Evolutionary conservation across 2,329 filamentous ascomycete genomes (phyloP).

Genomic region (Septoria linicola): DNA sequence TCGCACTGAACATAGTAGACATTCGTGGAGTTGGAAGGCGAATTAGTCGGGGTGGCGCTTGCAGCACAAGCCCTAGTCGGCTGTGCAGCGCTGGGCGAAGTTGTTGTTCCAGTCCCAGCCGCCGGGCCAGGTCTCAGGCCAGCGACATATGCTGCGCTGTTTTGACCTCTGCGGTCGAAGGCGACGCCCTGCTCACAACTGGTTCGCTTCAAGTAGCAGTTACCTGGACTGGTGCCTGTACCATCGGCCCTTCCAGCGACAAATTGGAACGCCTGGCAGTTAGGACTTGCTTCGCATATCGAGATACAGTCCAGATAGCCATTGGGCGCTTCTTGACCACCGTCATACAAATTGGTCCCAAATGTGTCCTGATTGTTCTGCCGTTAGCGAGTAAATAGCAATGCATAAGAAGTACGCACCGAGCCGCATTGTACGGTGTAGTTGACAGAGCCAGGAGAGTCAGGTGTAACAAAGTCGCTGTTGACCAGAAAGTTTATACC

Average conservation of each 20-base stretch:
- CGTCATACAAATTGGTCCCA: not conserved
- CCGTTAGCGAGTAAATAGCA: not conserved
- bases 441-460: not conserved
- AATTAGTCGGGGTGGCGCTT: not conserved
- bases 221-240: not conserved
- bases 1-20: conserved; percentile 5
- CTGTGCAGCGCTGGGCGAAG: not conserved
- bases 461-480: not conserved
- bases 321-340: not conserved
- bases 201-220: conserved; percentile 1
- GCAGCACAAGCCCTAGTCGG: not conserved
- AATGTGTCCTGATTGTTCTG: not conserved
- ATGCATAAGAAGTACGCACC: not conserved
- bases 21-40: not conserved
- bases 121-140: not conserved
- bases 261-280: not conserved
- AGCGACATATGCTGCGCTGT: not conserved
- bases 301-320: not conserved
- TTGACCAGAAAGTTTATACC: not conserved
- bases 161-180: not conserved
- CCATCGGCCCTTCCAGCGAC: not conserved
- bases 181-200: not conserved
- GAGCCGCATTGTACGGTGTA: conserved; percentile 5
- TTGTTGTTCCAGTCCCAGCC: not conserved
- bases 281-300: not conserved